These are phyloP conservation scores for Geotrichum restrictum DNA, from an alignment of 1,139 yeast genomes.

Conservation along the genomic window DNA sequence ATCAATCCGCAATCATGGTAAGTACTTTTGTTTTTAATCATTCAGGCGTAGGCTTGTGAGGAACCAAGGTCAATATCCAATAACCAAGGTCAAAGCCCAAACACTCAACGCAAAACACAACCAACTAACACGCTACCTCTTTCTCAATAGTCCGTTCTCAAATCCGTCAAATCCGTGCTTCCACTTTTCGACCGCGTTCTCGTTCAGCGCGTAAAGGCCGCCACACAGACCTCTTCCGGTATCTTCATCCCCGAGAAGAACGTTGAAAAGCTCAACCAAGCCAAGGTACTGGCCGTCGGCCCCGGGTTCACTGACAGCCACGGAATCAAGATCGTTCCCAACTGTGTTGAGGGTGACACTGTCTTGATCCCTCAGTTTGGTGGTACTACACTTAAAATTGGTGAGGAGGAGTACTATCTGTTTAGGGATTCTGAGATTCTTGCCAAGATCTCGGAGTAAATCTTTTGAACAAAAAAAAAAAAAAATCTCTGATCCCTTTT, in stretches of 20 bases:
- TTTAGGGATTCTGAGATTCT: conserved; percentile 87
- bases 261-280: conserved; percentile 76
- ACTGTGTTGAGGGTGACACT: conserved; percentile 83
- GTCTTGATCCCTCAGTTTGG: conserved; percentile 89
- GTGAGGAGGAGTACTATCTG: conserved; percentile 53
- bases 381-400: conserved; percentile 83
- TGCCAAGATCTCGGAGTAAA: conserved; percentile 58
- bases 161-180: conserved; percentile 79
- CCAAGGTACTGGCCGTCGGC: conserved; percentile 75
- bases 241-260: conserved; percentile 94
- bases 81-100: too few species aligned
- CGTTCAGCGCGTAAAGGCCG: conserved; percentile 90
- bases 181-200: conserved; percentile 95
- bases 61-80: too few species aligned
- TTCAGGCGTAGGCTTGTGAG: too few species aligned
- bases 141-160: conserved; percentile 48
- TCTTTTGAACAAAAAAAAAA: too few species aligned
- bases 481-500: too few species aligned
- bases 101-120: too few species aligned
- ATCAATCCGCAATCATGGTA: too few species aligned
- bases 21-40: too few species aligned
- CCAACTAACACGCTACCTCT: too few species aligned
- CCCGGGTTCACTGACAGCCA: conserved; percentile 61
- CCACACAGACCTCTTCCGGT: conserved; percentile 89
- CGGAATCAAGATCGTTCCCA: conserved; percentile 67